These are phyloP conservation scores for Ilex asprella DNA, from an alignment of 257 asterid genomes.

Conservation along the genomic window DNA sequence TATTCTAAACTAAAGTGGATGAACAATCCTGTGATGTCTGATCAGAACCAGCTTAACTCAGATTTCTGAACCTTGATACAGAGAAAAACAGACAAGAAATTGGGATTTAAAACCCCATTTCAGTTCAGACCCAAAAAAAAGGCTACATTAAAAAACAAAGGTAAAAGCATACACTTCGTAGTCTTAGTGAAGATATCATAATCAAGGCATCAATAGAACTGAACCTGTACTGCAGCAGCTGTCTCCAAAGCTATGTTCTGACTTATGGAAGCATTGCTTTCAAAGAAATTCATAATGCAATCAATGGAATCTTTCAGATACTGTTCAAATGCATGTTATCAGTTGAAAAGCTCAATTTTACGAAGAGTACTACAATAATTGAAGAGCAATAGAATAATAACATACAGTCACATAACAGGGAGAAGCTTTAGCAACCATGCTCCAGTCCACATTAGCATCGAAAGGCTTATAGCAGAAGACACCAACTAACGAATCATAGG, in stretches of 20 bases:
- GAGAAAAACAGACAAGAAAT: not conserved
- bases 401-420: conserved; percentile 94
- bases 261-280: conserved; percentile 76
- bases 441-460: conserved; percentile 85
- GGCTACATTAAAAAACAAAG: too few species aligned
- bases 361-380: conserved; percentile 5
- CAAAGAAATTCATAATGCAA: conserved; percentile 67
- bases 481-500: conserved; percentile 71
- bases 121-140: too few species aligned
- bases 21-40: too few species aligned
- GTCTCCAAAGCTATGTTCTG: conserved; percentile 91
- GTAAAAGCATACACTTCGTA: not conserved
- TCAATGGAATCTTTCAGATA: conserved; percentile 85
- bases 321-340: conserved; percentile 33
- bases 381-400: conserved; percentile 16
- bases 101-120: not conserved
- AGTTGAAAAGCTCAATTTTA: conserved; percentile 10
- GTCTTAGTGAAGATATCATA: conserved; percentile 3
- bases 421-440: conserved; percentile 89
- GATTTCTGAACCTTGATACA: not conserved
- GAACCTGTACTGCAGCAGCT: conserved; percentile 96
- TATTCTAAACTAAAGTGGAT: too few species aligned
- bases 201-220: conserved; percentile 16
- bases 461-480: conserved; percentile 86
- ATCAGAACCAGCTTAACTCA: too few species aligned